A percentile compares a stretch with the other conserved stretches of the same genome.
Evolutionary conservation across 306 rosid genomes (phyloP).

Genomic region (Hylodesmum podocarpum): DNA sequence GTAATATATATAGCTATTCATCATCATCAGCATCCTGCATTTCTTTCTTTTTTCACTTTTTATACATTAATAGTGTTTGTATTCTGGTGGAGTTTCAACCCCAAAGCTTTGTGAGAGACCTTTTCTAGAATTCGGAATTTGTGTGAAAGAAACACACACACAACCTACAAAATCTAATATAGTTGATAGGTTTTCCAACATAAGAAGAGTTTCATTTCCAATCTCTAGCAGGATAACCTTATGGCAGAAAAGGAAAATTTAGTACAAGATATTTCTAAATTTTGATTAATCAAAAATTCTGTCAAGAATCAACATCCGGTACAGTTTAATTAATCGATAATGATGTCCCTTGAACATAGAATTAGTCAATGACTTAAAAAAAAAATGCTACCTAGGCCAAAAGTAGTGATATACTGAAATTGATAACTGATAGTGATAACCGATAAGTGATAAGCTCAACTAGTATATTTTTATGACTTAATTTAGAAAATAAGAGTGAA

Average conservation of each 20-base stretch:
- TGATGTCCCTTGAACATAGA: too few relatives aligned
- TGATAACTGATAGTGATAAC: too few relatives aligned
- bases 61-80: too few relatives aligned
- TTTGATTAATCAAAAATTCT: neutral
- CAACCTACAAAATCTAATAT: neutral
- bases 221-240: neutral
- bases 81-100: too few relatives aligned
- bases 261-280: neutral
- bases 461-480: neutral
- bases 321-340: too few relatives aligned
- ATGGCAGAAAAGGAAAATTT: neutral
- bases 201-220: neutral
- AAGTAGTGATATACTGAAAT: neutral
- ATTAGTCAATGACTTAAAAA: too few relatives aligned
- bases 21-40: neutral
- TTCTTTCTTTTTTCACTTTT: neutral
- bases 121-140: too few relatives aligned
- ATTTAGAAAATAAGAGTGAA: too few relatives aligned
- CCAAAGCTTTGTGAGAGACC: too few relatives aligned
- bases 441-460: neutral
- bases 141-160: too few relatives aligned
- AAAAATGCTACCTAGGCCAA: neutral
- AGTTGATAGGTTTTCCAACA: neutral
- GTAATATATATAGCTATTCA: constrained; percentile 15
- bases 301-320: too few relatives aligned